Evolutionary conservation across 2,329 filamentous ascomycete species (phyloP), one percentile per base, ranked within the genome.

Genomic region (Coniochaeta pulveracea): DNA sequence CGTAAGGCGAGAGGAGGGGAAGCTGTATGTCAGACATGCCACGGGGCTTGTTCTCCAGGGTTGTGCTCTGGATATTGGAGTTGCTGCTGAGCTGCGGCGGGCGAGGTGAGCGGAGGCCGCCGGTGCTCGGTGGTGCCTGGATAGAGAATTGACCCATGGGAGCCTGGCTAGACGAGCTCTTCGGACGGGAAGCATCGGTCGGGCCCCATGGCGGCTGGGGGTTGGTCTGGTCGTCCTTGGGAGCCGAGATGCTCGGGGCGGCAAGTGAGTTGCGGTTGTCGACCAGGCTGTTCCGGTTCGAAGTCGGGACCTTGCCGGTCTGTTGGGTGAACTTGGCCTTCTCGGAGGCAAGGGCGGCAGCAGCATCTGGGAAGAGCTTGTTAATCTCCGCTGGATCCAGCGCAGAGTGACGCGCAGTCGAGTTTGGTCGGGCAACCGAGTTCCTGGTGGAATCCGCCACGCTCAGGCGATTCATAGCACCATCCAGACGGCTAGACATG

Each of bases 311-410:
- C 43, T 88, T 85, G 38, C 89, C 91, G 4, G 88, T 94, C 54
- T 93, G 84, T 56, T 95, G 88, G 12, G 88, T 93, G 52, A 93
- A 96, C 55, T 95, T 93, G 37, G 88, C 89, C 64, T 95, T 95
- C 58, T 98, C 89, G 40, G 91, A 93, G 17, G 89, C 89, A 55
- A 98, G 96, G n/a, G 91, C 91, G 26, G 89, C 89, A 10, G 91
- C 91, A 27, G 91, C 91, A 63, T 98, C 91, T 6, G 91, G 91
- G 56, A 98, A 98, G 91, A 98, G 96, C 48, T 85, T 86, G 58
- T 94, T 94, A 59, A 98, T 95, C 16, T 85, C 93, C 19, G 80
- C 85, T 5, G 85, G 72, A 53, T 96, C 89, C 36, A 98, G 76
- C n/a, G 82, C 86, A 28, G 91, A 96, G 55, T 93, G 91, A 64